Conservation (phyloP, 176 grass and related monocot species). For the Musa schizocarpa region DNA sequence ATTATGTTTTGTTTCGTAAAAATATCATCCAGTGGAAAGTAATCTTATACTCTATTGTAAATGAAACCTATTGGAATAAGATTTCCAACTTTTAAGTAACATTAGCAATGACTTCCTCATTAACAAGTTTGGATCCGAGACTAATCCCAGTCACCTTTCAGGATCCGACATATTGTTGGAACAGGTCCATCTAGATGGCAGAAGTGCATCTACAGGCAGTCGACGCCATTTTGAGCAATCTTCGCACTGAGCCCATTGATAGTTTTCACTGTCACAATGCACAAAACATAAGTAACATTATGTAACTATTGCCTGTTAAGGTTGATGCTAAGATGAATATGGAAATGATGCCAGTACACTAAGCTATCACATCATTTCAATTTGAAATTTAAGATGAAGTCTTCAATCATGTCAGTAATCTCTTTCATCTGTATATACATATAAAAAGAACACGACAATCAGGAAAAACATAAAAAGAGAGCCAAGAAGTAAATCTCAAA, state of each 20-base stretch:
- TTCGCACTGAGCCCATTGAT: constrained; percentile 94
- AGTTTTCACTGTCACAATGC: constrained; percentile 44
- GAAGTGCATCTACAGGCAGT: constrained; percentile 59
- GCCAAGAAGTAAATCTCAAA: too few species aligned
- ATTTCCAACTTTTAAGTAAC: neutral
- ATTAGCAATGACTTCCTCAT: neutral
- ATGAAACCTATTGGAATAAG: too few species aligned
- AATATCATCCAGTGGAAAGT: too few species aligned
- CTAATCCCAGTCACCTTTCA: constrained; percentile 22
- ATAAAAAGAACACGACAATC: neutral
- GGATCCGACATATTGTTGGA: constrained; percentile 78
- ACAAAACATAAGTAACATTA: neutral
- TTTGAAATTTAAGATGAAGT: neutral
- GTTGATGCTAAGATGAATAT: neutral
- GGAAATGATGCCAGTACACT: neutral
- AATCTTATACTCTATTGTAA: too few species aligned
- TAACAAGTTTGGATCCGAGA: neutral
- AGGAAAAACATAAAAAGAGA: neutral
- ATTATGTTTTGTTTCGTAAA: too few species aligned
- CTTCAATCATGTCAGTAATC: neutral
- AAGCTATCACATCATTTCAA: neutral
- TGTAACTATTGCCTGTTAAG: neutral
- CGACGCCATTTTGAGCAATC: constrained; percentile 93
- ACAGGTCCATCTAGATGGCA: constrained; percentile 80
- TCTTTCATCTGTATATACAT: neutral